Evolutionary conservation across 1,284 basidiomycete genomes (phyloP), one percentile per base, ranked within the genome.

Genomic region (Tylopilus sp.): DNA sequence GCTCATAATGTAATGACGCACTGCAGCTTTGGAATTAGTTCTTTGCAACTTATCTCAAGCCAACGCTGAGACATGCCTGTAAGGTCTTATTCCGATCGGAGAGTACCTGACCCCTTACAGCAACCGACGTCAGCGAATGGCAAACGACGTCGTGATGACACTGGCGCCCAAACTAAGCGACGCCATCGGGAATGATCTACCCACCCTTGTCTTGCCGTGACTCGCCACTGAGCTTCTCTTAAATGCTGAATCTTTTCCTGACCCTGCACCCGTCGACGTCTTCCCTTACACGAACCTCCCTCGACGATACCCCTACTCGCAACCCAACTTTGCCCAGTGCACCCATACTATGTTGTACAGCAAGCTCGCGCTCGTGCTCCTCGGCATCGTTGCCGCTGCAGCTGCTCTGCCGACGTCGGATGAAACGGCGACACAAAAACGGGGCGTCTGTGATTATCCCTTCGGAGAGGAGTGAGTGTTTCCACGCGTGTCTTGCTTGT

Each of bases 301-400:
- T 15, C 37, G 30, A 21, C 15, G 6, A 9, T 23, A 41, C 18
- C 41, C 28, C 18, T 9, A 12, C 28, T 15, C 10, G 3, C 3
- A 19, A 7, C 13, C 10, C 35, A 30, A 6, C 33, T 10, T 11
- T 18, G 15, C 15, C 23, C 28, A 8, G 16, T 16, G n/a, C 23
- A 23, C 6, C 6, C 6, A n/a, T 18, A 19, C n/a, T 44, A 56
- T 55, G 49, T 19, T 54, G 25, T 41, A 53, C 44, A 54, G 47
- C 31, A 54, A 51, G 36, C 19, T 55, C 18, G 34, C 51, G 18
- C 28, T 48, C 10, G 13, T 23, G 2, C 31, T 55, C 19, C 35
- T 57, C 2, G 19, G 51, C 23, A 21, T 50, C 16, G 16, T 34
- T 18, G 19, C 46, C 11, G 19, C 54, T n/a, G 46, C 21, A 2